Base-by-base conservation (phyloP, 1,139 yeast species). In the Debaryomyces subglobosus region DNA sequence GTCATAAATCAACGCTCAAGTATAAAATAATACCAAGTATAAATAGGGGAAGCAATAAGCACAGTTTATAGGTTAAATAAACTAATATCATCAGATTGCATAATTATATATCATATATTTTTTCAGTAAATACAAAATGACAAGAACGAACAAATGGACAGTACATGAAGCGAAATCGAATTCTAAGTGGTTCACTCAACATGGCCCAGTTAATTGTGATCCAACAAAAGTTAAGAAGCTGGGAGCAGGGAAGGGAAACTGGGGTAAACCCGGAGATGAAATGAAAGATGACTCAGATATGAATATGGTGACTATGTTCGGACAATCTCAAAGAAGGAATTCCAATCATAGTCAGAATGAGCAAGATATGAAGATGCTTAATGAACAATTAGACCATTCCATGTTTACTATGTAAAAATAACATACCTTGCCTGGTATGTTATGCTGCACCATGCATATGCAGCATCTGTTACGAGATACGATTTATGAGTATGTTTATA, bases 101-200 rank as follows among this genome's bases (percentile, higher is more conserved):
- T 23, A 42, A n/a, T n/a, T 41, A 29, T 13, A 29, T 29, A 42
- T 24, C 16, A 18, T 29, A 18, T 39, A 18, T 25, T 15, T n/a
- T 18, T 29, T n/a, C 32, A 34, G 24, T 20, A 23, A 33, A 27
- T 24, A 13, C 21, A 53, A 34, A 45, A 89, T 89, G 96, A 82
- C 96, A 52, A 86, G 96, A 83, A 89, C 96, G 49, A 82, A 83
- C 69, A 86, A 89, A 72, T 86, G 94, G 86, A 81, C 86, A 35
- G 75, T 75, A 42, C 86, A 82, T 62, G 87, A 86, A 66, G 68
- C 78, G 49, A 73, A 77, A 53, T 74, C 82, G 32, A 81, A 78
- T 54, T 82, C 91, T 47, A 84, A 81, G 63, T 89, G 82, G 82
- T 89, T 89, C 67, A 86, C 91, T 52, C 90, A 86, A 64, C 77